Evolutionary conservation across 139 green algal genomes (phyloP).

Genomic region (Axilococcus clingmanii): DNA sequence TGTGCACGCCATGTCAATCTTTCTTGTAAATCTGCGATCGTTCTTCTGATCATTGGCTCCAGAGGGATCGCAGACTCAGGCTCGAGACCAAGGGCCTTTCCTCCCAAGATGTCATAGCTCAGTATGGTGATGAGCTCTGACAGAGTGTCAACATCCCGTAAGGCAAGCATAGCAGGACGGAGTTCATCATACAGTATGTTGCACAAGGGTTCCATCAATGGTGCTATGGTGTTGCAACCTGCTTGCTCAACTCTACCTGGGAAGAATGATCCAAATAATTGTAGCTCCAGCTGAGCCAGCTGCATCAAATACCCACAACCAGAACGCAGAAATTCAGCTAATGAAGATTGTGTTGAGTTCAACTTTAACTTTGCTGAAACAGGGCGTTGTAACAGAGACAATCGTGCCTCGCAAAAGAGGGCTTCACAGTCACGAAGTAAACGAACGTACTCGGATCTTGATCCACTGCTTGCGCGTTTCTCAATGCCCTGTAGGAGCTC

Average conservation of each 20-base stretch:
- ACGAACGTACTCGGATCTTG: slow-evolving; percentile 63
- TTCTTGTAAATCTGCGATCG: slow-evolving; percentile 83
- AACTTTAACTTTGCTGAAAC: slow-evolving; percentile 37
- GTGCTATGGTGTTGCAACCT: slow-evolving; percentile 23
- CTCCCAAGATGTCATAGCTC: slow-evolving; percentile 49
- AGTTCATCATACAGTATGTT: slow-evolving; percentile 84
- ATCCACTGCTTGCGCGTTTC: slow-evolving; percentile 18
- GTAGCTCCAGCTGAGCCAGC: slow-evolving; percentile 8
- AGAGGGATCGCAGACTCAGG: slow-evolving; percentile 52
- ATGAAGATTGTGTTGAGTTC: slow-evolving; percentile 32
- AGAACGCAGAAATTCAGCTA: slow-evolving; percentile 41
- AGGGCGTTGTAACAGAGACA: slow-evolving; percentile 55
- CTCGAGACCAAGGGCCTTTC: neutral
- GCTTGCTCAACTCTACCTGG: neutral
- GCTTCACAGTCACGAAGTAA: slow-evolving; percentile 81
- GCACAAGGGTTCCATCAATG: slow-evolving; percentile 76
- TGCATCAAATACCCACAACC: slow-evolving; percentile 84
- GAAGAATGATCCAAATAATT: slow-evolving; percentile 8
- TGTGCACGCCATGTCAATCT: slow-evolving; percentile 79
- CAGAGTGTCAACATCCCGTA: slow-evolving; percentile 72
- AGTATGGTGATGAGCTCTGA: slow-evolving; percentile 83
- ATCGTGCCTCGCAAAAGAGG: slow-evolving; percentile 58
- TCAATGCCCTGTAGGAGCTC: slow-evolving; percentile 75
- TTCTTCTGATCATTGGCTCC: slow-evolving; percentile 58
- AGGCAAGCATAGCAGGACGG: slow-evolving; percentile 57